Evolutionary conservation across 1,284 basidiomycete species (phyloP), one percentile per base, ranked within the genome.

Genomic region (Papiliotrema nemorosa): DNA sequence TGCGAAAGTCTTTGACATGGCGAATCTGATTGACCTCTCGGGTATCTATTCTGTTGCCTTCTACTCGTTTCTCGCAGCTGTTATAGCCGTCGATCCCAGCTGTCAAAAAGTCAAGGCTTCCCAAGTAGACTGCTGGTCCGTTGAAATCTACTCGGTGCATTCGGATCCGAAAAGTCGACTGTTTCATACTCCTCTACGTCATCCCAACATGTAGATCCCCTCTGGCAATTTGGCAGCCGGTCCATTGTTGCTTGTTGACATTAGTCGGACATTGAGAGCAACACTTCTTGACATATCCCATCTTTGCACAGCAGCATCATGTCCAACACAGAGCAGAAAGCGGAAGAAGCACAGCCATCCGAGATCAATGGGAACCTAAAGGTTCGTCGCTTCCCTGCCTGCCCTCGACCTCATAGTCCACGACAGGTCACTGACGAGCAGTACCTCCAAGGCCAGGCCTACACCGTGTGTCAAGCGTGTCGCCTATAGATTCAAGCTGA

Each of bases 1-100:
- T 1, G 67, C 72, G 44, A 69, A 73, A 10, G 65, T 57, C 20
- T 69, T 48, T 14, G 62, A 55, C 65, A 67, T 67, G 20, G 29
- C 47, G 49, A 29, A 31, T 14, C 14, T 31, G 29, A 26, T 21
- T 25, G 37, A 38, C 9, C 37, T 9, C 13, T 9, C 13, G 9
- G 10, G 13, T 12, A 38, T 38, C 9, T 12, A 20, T n/a, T 10
- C 31, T 34, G 31, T 34, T 9, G 31, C 31, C 31, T 34, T 34
- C 10, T 34, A 34, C 31, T 34, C n/a, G 31, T 34, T n/a, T n/a
- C n/a, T n/a, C n/a, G n/a, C n/a, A n/a, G n/a, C n/a, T n/a, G n/a
- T n/a, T n/a, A n/a, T n/a, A n/a, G n/a, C n/a, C n/a, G 31, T 34
- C 31, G 31, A 34, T n/a, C 10, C 31, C 31, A 34, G 31, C 31